Base-by-base conservation (phyloP, 2,329 filamentous ascomycete genomes). In the Ophiostoma australiae region DNA sequence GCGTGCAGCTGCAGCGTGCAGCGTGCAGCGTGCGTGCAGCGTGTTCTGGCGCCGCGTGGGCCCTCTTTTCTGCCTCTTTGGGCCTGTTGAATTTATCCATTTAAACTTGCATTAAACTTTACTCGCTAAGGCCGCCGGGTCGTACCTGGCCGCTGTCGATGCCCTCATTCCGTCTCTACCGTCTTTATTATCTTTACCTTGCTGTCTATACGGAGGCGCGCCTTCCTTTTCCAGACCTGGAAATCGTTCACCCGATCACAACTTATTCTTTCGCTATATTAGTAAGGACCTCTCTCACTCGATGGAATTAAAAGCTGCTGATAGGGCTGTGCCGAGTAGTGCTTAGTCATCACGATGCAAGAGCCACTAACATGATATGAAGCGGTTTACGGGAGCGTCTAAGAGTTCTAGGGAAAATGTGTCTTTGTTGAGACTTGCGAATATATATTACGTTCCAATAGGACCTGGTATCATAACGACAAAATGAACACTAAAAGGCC, bases 101-200 rank as follows among this genome's bases (percentile, higher is more conserved):
- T 63, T 33, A 63, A 63, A 15, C 35, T 31, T 17, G 58, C 35
- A 63, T 63, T 63, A 63, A 63, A 63, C 13, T 63, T 33, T 63
- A 63, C 58, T 63, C 58, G 27, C 58, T 17, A 20, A 63, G 17
- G 1, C 3, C 27, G 20, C 11, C 27, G 58, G 58, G 58, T 63
- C 58, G 58, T 13, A 63, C 58, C 58, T 63, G 39, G 39, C 39
- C 39, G 39, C 39, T 41, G 11, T 41, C 39, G 15, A 41, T 41
- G 39, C 15, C 1, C 15, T 41, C 39, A 41, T 31, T 31, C 27
- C 27, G 27, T 31, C 27, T 31, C 3, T 31, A 31, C 27, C 27
- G 27, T 31, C 27, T 1, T 31, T 31, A 31, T 31, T 3, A 31
- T 31, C 27, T 31, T 31, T 31, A 31, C 27, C 27, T 31, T 31